Evolutionary conservation across 2,329 filamentous ascomycete genomes (phyloP), one percentile per base, ranked within the genome.

Genomic region (Pseudocercospora pini-densiflorae): DNA sequence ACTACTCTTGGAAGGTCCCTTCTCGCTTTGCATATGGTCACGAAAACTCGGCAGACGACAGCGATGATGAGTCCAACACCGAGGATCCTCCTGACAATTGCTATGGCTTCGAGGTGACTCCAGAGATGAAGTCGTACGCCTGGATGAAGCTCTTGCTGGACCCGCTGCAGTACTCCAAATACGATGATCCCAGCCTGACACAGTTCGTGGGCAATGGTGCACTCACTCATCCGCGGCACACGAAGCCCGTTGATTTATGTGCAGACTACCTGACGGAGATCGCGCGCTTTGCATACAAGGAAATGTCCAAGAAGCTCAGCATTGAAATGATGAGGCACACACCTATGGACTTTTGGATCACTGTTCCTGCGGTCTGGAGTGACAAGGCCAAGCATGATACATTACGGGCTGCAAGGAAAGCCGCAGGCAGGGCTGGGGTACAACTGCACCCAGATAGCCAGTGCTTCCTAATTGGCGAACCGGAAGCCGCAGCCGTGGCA

Each of bases 351-450:
- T 93, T 91, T 72, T 90, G 93, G 63, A 82, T 94, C 63, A 93
- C 91, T 0, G 91, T 90, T 57, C 91, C 91, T 8, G 91, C 91
- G 6, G 90, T 93, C 2, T 94, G 91, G 91, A 91, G 88, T 27
- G 91, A 94, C 76, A 87, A 89, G 0, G 91, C 91, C 14, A 93
- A 93, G 79, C 90, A 92, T 75, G 91, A 90, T 8, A 94, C 91
- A 1, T 78, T 92, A 40, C 86, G 89, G 74, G 91, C 91, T 6
- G 91, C 91, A 2, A 88, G 92, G 78, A 82, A 88, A 58, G 91
- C 91, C 0, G 91, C 90, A 91, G 93, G 88, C 90, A 90, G 3
- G 3, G 84, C 76, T 16, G 86, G 89, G 59, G 87, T 93, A 66
- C 88, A 90, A 79, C 12, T 51, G 0, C 63, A 64, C n/a, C 36